These are phyloP conservation scores for Gnomoniopsis sp. DNA, from an alignment of 2,329 filamentous ascomycete species.

Conservation along the genomic window DNA sequence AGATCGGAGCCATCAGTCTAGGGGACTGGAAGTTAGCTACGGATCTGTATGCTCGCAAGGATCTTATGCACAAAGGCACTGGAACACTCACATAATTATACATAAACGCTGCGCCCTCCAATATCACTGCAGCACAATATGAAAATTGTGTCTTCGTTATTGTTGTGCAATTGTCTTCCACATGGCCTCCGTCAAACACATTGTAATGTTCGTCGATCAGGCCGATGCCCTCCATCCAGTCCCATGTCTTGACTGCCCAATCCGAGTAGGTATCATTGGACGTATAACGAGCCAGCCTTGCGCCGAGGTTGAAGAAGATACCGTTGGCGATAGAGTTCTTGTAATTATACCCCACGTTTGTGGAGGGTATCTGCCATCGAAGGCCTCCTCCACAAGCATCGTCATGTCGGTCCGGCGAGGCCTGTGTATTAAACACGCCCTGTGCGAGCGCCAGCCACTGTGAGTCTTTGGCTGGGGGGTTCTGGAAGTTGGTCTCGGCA, in stretches of 20 bases:
- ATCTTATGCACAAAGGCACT: background rate
- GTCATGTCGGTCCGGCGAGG: conserved; percentile 55
- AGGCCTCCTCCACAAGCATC: conserved; percentile 55
- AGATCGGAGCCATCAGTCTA: conserved; percentile 44
- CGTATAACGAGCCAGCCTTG: conserved; percentile 57
- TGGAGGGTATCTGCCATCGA: conserved; percentile 61
- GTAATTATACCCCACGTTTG: conserved; percentile 62
- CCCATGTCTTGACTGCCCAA: conserved; percentile 49
- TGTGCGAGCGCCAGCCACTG: conserved; percentile 53
- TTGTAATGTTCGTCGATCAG: conserved; percentile 53
- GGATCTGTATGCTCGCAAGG: background rate
- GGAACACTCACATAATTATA: conserved; percentile 50
- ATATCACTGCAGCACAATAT: conserved; percentile 56
- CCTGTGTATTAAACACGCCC: conserved; percentile 57
- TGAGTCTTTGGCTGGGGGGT: conserved; percentile 46
- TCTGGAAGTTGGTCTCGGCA: conserved; percentile 52
- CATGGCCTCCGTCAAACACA: conserved; percentile 56
- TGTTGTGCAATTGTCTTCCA: conserved; percentile 49
- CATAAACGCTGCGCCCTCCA: conserved; percentile 60
- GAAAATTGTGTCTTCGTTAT: conserved; percentile 57
- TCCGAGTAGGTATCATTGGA: conserved; percentile 47
- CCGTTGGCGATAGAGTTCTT: conserved; percentile 46
- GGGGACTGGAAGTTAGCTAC: background rate
- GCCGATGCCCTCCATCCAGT: conserved; percentile 44
- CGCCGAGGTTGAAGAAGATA: conserved; percentile 40